Conservation (phyloP, 1,284 basidiomycete species). For the Ustilago cynodontis region DNA sequence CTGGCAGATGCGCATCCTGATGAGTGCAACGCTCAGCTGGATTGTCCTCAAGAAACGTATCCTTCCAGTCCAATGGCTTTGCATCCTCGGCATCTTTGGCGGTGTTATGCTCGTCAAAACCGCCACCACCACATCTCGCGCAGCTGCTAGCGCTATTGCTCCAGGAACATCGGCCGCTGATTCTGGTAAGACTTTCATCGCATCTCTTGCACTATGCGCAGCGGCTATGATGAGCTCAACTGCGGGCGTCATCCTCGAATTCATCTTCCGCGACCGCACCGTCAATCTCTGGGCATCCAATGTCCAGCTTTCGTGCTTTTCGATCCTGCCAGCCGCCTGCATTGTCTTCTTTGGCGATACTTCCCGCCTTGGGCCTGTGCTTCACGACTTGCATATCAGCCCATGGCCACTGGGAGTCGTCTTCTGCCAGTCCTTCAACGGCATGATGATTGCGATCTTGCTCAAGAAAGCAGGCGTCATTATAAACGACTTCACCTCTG, state of each 20-base stretch:
- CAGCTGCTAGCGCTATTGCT: neutral
- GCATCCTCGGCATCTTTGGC: conserved; percentile 30
- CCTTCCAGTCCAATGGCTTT: conserved; percentile 21
- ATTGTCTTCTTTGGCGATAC: conserved; percentile 12
- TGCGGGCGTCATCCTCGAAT: conserved; percentile 39
- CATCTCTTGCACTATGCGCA: conserved; percentile 12
- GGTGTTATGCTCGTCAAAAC: conserved; percentile 33
- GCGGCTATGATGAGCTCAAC: conserved; percentile 24
- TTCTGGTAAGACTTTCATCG: conserved; percentile 4
- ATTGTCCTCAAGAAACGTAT: conserved; percentile 22
- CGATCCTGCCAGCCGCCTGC: conserved; percentile 27
- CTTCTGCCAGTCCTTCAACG: conserved; percentile 28
- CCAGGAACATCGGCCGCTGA: neutral
- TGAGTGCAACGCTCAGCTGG: conserved; percentile 28
- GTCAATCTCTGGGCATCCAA: conserved; percentile 44
- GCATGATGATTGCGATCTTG: conserved; percentile 29
- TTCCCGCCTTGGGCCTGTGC: conserved; percentile 11
- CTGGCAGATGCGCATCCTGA: conserved; percentile 38
- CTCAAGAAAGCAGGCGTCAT: conserved; percentile 39
- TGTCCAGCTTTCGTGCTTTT: conserved; percentile 40
- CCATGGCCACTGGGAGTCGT: conserved; percentile 29
- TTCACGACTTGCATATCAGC: conserved; percentile 15
- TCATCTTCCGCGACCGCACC: conserved; percentile 29
- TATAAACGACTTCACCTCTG: conserved; percentile 25
- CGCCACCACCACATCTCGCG: conserved; percentile 14